Conservation (phyloP, 73 alveolate genomes). For the Tetrahymena thermophila region DNA sequence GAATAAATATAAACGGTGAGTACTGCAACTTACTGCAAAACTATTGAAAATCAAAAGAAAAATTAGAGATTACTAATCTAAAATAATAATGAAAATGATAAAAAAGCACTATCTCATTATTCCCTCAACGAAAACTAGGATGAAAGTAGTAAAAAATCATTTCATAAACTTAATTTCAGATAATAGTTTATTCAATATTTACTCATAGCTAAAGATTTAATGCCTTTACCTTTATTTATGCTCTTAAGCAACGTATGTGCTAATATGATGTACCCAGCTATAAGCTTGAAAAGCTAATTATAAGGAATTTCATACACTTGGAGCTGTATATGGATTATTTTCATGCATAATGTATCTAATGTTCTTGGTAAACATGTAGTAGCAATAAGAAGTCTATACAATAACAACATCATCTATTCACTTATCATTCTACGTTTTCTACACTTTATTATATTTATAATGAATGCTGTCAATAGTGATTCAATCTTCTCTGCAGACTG, state of each 20-base stretch:
- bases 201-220: background rate
- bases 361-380: background rate
- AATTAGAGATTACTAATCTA: background rate
- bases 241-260: background rate
- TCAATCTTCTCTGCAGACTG: background rate
- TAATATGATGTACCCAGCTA: background rate
- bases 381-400: background rate
- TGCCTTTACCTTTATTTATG: background rate
- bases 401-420: background rate
- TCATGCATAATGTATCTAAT: background rate
- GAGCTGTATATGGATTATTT: background rate
- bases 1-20: background rate
- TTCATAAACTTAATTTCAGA: background rate
- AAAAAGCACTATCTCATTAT: background rate
- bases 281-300: background rate
- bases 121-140: too few species aligned
- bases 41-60: background rate
- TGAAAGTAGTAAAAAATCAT: background rate
- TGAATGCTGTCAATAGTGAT: background rate
- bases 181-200: background rate
- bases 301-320: background rate
- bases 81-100: too few species aligned
- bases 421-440: background rate
- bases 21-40: background rate
- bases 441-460: background rate